Evolutionary conservation across 768 basidiomycete species (phyloP).

Genomic region (Hortiboletus campestris): DNA sequence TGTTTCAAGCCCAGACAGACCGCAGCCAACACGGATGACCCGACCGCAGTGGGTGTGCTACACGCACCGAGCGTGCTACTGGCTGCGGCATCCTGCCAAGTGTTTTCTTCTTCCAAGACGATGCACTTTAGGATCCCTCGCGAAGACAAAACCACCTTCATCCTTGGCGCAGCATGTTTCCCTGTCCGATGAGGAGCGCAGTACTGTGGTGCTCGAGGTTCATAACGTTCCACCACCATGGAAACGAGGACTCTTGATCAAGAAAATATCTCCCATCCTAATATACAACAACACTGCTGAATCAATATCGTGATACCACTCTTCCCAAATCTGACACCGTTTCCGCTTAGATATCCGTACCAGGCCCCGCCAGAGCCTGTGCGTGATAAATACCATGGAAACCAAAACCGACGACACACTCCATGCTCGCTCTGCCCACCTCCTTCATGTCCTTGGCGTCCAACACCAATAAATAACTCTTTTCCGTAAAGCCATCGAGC

Average conservation of each 20-base stretch:
- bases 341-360: slow-evolving; percentile 21
- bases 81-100: slow-evolving; percentile 26
- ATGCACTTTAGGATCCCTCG: slow-evolving; percentile 24
- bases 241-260: neutral
- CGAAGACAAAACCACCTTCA: slow-evolving; percentile 18
- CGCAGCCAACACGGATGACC: neutral
- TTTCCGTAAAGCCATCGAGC: slow-evolving; percentile 30
- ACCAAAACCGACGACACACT: slow-evolving; percentile 32
- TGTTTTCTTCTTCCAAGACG: slow-evolving; percentile 19
- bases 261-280: neutral
- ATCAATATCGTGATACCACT: neutral
- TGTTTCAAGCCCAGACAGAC: neutral
- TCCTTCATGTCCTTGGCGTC: slow-evolving; percentile 37
- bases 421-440: slow-evolving; percentile 36
- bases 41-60: slow-evolving; percentile 21
- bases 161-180: slow-evolving; percentile 20
- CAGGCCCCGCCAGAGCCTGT: slow-evolving; percentile 2
- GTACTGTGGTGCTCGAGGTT: neutral
- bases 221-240: neutral
- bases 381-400: slow-evolving; percentile 35
- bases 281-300: neutral
- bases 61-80: slow-evolving; percentile 23
- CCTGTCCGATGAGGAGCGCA: slow-evolving; percentile 5
- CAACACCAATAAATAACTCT: slow-evolving; percentile 37
- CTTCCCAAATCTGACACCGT: neutral